A percentile compares a stretch with the other conserved stretches of the same genome.
Evolutionary conservation across 2,329 filamentous ascomycete genomes (phyloP).

Genomic region (Colletotrichum sp.): DNA sequence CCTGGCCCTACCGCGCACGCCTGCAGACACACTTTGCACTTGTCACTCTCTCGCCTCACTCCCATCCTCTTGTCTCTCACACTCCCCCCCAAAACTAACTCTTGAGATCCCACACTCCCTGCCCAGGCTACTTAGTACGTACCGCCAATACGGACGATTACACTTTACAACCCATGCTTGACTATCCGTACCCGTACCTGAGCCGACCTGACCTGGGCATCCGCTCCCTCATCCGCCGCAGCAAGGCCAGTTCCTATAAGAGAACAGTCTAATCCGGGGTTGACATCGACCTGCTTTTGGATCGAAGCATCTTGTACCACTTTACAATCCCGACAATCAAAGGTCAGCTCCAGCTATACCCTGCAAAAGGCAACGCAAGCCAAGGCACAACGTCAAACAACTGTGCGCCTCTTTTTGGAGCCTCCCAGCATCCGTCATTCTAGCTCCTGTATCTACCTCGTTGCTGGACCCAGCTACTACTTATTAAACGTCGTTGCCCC

Average conservation of each 20-base stretch:
- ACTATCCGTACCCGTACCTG: conserved; percentile 19
- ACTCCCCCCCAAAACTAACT: background rate
- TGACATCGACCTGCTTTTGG: background rate
- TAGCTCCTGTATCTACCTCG: conserved; percentile 2
- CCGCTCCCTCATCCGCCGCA: conserved; percentile 9
- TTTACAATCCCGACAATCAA: conserved; percentile 1
- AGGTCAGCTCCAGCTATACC: conserved; percentile 12
- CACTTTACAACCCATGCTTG: conserved; percentile 19
- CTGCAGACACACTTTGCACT: background rate
- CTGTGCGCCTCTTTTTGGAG: conserved; percentile 20
- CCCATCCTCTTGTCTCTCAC: background rate
- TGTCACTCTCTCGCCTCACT: conserved; percentile 6
- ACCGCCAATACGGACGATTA: conserved; percentile 7
- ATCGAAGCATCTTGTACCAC: conserved; percentile 8
- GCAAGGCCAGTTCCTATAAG: conserved; percentile 17
- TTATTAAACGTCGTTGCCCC: conserved; percentile 13
- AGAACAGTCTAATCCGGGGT: conserved; percentile 20
- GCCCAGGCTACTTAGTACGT: background rate
- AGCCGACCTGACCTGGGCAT: background rate
- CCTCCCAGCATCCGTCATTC: background rate
- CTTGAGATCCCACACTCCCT: conserved; percentile 6
- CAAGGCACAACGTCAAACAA: conserved; percentile 23
- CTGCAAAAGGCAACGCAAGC: conserved; percentile 10
- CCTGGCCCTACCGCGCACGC: background rate
- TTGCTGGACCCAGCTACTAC: background rate